phyloP scores from a whole-genome alignment of 371 early-diverging fungal species.

The Lichtheimia ornata region DNA sequence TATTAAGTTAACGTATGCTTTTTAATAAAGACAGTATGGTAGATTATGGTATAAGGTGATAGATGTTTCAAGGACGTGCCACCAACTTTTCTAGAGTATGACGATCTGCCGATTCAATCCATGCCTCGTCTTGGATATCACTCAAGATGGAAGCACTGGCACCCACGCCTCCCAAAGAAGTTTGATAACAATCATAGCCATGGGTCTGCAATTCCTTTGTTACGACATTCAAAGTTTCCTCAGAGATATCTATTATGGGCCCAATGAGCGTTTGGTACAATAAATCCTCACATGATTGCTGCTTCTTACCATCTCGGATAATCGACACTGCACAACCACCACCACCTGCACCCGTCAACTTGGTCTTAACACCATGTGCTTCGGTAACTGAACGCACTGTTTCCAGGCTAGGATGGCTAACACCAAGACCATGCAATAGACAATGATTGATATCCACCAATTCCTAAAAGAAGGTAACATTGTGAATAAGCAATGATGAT shows the following conservation, averaged over 20 bases:
- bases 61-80: too few relatives aligned
- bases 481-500: neutral
- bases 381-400: constrained; percentile 70
- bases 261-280: too few relatives aligned
- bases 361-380: constrained; percentile 66
- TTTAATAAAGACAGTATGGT: too few relatives aligned
- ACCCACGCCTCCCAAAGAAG: constrained; percentile 77
- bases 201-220: constrained; percentile 43
- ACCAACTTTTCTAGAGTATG: constrained; percentile 22
- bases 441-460: constrained; percentile 85
- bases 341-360: constrained; percentile 97
- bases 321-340: constrained; percentile 93
- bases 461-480: constrained; percentile 42
- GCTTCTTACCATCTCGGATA: constrained; percentile 64
- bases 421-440: constrained; percentile 74
- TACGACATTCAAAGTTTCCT: constrained; percentile 41
- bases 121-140: constrained; percentile 20
- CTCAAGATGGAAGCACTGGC: constrained; percentile 42
- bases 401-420: constrained; percentile 85
- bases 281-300: neutral
- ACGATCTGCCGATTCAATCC: constrained; percentile 32
- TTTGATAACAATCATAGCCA: constrained; percentile 76
- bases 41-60: neutral
- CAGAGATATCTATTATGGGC: constrained; percentile 23
- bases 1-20: too few relatives aligned